A percentile compares a stretch with the other conserved stretches of the same genome.
Conservation (phyloP, 1,139 yeast species). For the Yamadazyma pseudoaaseri region DNA sequence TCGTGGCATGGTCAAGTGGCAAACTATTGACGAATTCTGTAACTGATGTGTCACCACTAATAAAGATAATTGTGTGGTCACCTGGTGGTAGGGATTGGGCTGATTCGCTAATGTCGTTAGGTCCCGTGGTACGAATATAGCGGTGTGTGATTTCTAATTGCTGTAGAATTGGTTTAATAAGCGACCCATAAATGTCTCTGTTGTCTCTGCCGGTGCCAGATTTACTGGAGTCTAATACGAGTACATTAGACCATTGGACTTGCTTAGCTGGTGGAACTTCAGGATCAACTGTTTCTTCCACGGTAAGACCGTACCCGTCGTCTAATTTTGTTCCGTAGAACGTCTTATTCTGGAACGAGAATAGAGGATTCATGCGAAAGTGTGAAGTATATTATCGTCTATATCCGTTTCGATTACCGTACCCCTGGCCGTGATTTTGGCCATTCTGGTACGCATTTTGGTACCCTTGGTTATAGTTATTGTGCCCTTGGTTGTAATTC, state of each 20-base stretch:
- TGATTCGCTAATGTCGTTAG: conserved; percentile 30
- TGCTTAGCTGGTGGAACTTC: background rate
- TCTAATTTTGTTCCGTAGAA: background rate
- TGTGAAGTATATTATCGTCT: conserved; percentile 13
- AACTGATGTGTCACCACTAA: conserved; percentile 87
- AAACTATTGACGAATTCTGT: conserved; percentile 70
- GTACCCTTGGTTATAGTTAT: conserved; percentile 11
- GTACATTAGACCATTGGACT: too few species aligned
- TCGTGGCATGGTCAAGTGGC: conserved; percentile 2
- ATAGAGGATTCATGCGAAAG: background rate
- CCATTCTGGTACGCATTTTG: background rate
- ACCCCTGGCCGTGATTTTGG: conserved; percentile 8
- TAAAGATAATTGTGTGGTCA: conserved; percentile 49
- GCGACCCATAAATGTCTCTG: conserved; percentile 38
- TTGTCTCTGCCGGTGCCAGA: conserved; percentile 55
- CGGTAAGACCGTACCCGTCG: background rate
- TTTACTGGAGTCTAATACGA: conserved; percentile 50
- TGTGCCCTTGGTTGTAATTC: conserved; percentile 12
- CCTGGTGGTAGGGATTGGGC: conserved; percentile 26
- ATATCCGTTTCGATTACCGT: conserved; percentile 19
- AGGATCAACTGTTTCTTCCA: background rate
- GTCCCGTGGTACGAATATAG: conserved; percentile 39
- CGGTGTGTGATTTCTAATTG: conserved; percentile 31
- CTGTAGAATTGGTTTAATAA: conserved; percentile 47
- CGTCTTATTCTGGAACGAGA: background rate